These are phyloP conservation scores for Cydonia oblonga DNA, from an alignment of 331 rosid species.

Conservation along the genomic window DNA sequence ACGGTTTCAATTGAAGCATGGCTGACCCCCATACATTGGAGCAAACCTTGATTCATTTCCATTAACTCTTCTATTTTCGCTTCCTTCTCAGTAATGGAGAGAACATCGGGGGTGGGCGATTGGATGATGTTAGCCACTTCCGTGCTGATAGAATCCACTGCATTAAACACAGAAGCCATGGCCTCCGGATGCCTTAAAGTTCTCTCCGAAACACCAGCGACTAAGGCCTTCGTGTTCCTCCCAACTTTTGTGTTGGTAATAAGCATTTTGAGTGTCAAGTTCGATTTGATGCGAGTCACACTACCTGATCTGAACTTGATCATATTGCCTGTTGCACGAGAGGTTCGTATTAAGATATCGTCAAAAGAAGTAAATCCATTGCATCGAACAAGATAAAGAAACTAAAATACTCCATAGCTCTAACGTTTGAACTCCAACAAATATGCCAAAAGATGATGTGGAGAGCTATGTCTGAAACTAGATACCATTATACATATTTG, in stretches of 20 bases:
- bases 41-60: conserved; percentile 98
- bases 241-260: conserved; percentile 88
- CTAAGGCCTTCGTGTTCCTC: conserved; percentile 92
- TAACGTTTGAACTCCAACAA: background rate
- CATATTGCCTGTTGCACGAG: conserved; percentile 62
- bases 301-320: conserved; percentile 81
- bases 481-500: background rate
- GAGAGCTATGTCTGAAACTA: background rate
- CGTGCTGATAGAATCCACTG: conserved; percentile 76
- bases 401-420: background rate
- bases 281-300: conserved; percentile 47
- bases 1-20: conserved; percentile 82
- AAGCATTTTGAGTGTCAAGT: conserved; percentile 67
- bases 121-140: conserved; percentile 59
- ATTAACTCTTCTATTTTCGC: conserved; percentile 71
- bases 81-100: conserved; percentile 58
- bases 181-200: conserved; percentile 66
- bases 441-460: background rate
- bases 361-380: background rate
- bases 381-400: background rate
- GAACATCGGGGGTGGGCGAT: conserved; percentile 47
- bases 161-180: conserved; percentile 70
- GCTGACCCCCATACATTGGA: conserved; percentile 92
- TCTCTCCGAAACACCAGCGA: conserved; percentile 89
- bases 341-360: conserved; percentile 9